A percentile compares a stretch with the other conserved stretches of the same genome.
These are phyloP conservation scores for Mariannaea sp. DNA, from an alignment of 2,329 filamentous ascomycete species.

Conservation along the genomic window DNA sequence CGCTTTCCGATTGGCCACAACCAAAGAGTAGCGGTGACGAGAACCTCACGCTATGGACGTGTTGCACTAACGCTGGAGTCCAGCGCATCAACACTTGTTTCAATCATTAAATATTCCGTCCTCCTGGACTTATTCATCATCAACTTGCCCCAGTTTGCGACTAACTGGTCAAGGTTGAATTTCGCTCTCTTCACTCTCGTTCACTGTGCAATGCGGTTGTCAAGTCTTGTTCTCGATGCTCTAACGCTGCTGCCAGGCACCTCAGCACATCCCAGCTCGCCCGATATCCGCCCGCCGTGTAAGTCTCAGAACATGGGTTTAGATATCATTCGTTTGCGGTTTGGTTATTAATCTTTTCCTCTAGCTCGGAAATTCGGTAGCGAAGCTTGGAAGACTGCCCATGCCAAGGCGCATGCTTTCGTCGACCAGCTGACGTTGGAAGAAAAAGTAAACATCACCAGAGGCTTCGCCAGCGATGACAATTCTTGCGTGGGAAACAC, in stretches of 20 bases:
- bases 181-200: neutral
- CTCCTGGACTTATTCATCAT: too few relatives aligned
- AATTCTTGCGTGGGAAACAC: constrained; percentile 56
- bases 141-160: too few relatives aligned
- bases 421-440: constrained; percentile 68
- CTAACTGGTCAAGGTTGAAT: too few relatives aligned
- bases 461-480: constrained; percentile 56
- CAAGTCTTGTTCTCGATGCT: neutral
- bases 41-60: too few relatives aligned
- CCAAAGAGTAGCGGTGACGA: too few relatives aligned
- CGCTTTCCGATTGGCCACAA: too few relatives aligned
- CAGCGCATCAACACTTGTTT: neutral
- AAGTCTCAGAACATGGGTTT: constrained; percentile 14
- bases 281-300: constrained; percentile 24
- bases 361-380: constrained; percentile 22
- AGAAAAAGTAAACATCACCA: constrained; percentile 62
- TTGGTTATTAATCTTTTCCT: too few relatives aligned
- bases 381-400: constrained; percentile 61
- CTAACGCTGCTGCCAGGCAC: constrained; percentile 1
- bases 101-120: too few relatives aligned
- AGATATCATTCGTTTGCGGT: too few relatives aligned
- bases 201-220: neutral
- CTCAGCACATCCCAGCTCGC: neutral
- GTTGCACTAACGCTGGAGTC: too few relatives aligned
- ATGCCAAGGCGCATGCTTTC: constrained; percentile 59